Evolutionary conservation across 139 green algal genomes (phyloP).

Genomic region (Tetradesmus obliquus): DNA sequence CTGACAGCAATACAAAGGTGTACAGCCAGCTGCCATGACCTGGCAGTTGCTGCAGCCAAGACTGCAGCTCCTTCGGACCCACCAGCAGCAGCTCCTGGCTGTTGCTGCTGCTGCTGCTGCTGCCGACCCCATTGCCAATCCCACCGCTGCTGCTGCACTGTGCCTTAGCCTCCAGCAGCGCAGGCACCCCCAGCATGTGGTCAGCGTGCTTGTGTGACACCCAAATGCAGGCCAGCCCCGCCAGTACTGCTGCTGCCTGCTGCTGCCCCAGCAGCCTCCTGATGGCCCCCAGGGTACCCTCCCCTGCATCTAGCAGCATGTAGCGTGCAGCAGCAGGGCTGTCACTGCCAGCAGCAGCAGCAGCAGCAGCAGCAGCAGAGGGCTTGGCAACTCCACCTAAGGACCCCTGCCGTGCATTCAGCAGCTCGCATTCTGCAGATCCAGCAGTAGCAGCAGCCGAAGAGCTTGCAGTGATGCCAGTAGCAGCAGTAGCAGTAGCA

Average conservation of each 20-base stretch:
- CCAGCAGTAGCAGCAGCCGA: not conserved
- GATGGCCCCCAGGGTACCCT: conserved; percentile 76
- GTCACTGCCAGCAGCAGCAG: not conserved
- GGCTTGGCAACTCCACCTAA: not conserved
- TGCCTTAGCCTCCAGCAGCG: conserved; percentile 56
- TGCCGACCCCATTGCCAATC: not conserved
- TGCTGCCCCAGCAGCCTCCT: conserved; percentile 55
- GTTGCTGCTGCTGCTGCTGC: not conserved
- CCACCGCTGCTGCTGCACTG: conserved; percentile 3
- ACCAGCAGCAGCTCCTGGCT: conserved; percentile 13
- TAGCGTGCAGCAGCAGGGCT: not conserved
- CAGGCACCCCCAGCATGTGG: conserved; percentile 74
- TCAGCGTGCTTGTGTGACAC: conserved; percentile 91
- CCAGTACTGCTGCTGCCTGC: conserved; percentile 42
- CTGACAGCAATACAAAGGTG: not conserved
- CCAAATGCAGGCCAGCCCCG: conserved; percentile 75
- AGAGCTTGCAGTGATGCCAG: not conserved
- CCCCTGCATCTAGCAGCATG: conserved; percentile 85
- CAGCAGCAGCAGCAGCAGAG: conserved; percentile 1
- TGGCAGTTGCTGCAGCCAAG: conserved; percentile 35
- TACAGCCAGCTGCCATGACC: not conserved
- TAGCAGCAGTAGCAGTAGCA: not conserved
- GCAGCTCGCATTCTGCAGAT: not conserved
- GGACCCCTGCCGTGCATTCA: too few species aligned
- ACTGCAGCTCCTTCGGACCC: conserved; percentile 2